A percentile compares a stretch with the other conserved stretches of the same genome.
phyloP scores from a whole-genome alignment of 2,329 filamentous ascomycete species.

The Colletotrichum liriopes region DNA sequence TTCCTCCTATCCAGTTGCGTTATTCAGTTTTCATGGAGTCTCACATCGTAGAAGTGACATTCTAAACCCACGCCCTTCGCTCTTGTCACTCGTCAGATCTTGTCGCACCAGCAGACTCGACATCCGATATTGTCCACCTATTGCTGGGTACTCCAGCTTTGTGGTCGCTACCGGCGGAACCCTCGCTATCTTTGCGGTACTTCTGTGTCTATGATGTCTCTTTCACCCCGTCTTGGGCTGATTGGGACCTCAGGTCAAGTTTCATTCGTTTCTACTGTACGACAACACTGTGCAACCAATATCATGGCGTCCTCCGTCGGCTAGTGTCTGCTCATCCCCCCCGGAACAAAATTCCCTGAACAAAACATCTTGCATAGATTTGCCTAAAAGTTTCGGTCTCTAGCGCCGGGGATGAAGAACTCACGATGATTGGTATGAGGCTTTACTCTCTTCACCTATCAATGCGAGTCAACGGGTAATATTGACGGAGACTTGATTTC shows the following conservation, averaged over 20 bases:
- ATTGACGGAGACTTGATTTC: background rate
- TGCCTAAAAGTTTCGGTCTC: background rate
- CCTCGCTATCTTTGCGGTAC: constrained; percentile 5
- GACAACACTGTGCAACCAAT: constrained; percentile 7
- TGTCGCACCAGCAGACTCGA: constrained; percentile 25
- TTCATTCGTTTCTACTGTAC: constrained; percentile 8
- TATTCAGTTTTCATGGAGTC: background rate
- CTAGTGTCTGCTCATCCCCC: background rate
- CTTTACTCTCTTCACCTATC: background rate
- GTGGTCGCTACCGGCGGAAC: constrained; percentile 14
- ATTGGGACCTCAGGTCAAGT: constrained; percentile 4
- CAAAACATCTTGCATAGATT: background rate
- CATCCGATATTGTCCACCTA: constrained; percentile 13
- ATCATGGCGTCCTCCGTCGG: background rate
- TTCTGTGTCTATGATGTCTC: background rate
- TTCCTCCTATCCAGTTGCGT: background rate
- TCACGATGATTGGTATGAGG: no score
- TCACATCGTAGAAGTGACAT: background rate
- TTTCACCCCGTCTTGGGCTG: background rate
- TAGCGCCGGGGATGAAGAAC: background rate
- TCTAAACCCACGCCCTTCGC: background rate
- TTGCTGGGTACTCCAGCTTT: constrained; percentile 4
- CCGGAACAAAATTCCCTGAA: background rate
- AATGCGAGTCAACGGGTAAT: background rate
- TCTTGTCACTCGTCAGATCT: constrained; percentile 10